phyloP scores from a whole-genome alignment of 2,329 filamentous ascomycete genomes.

The Neurospora crassa region DNA sequence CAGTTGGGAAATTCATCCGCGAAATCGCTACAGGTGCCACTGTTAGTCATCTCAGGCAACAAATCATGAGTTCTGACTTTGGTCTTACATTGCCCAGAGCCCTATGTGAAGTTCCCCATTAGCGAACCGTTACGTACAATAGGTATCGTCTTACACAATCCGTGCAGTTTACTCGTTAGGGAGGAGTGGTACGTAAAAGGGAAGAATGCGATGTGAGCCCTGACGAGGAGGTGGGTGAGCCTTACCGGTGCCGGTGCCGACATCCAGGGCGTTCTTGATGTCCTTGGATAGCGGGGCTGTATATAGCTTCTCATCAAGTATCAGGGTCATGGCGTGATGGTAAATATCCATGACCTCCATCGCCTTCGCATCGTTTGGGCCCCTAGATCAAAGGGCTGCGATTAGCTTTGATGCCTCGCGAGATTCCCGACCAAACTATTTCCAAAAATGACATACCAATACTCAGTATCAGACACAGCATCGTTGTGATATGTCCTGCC shows the following conservation, averaged over 20 bases:
- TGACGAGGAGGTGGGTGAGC: not conserved
- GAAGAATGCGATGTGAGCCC: not conserved
- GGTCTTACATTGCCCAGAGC: not conserved
- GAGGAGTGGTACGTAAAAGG: not conserved
- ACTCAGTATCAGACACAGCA: not conserved
- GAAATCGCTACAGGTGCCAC: not conserved
- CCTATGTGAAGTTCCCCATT: not conserved
- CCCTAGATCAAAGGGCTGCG: not conserved
- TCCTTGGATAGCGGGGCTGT: not conserved
- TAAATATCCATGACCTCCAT: not conserved
- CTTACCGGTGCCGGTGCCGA: slow-evolving; percentile 5
- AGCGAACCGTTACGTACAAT: not conserved
- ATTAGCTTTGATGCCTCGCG: not conserved
- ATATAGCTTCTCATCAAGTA: not conserved
- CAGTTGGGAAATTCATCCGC: not conserved
- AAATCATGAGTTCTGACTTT: not conserved
- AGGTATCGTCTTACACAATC: not conserved
- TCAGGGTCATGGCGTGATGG: not conserved
- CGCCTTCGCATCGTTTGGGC: not conserved
- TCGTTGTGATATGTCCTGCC: slow-evolving; percentile 1
- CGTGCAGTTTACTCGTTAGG: not conserved
- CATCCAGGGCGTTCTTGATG: not conserved
- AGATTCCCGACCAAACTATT: not conserved
- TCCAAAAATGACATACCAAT: not conserved
- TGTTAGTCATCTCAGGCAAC: not conserved